Percentiles rank a stretch among this genome's conserved stretches.
Evolutionary conservation across 2,329 filamentous ascomycete genomes (phyloP).

Genomic region (Pseudomassariella vexata): DNA sequence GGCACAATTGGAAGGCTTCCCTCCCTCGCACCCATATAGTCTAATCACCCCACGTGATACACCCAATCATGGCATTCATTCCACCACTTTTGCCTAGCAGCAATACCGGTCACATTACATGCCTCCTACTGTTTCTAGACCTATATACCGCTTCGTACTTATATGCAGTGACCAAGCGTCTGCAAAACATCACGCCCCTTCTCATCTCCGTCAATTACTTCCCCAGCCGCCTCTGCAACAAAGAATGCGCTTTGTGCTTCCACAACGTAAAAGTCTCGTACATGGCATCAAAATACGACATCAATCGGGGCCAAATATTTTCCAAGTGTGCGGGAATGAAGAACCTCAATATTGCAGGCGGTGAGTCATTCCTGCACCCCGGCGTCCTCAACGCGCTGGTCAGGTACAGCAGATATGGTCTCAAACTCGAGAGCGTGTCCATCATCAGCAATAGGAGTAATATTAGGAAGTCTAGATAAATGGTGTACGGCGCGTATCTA

Average conservation of each 20-base stretch:
- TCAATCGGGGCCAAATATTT: conserved; percentile 37
- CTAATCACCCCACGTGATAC: too few relatives aligned
- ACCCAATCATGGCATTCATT: too few relatives aligned
- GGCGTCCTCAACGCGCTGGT: conserved; percentile 35
- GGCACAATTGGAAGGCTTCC: too few relatives aligned
- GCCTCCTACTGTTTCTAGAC: too few relatives aligned
- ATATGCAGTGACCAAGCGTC: too few relatives aligned
- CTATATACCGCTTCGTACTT: too few relatives aligned
- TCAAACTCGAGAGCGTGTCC: conserved; percentile 43
- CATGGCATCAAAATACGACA: conserved; percentile 31
- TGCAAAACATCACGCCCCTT: too few relatives aligned
- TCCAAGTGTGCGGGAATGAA: conserved; percentile 45
- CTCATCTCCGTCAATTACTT: conserved; percentile 44
- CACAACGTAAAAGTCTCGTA: conserved; percentile 45
- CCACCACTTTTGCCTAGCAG: too few relatives aligned
- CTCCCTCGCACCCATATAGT: too few relatives aligned
- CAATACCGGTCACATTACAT: too few relatives aligned
- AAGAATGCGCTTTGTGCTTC: conserved; percentile 49
- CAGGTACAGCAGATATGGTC: conserved; percentile 40
- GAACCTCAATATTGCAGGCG: conserved; percentile 51
- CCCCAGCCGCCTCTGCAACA: conserved; percentile 41
- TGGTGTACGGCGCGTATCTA: conserved; percentile 33
- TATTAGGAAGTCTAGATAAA: conserved; percentile 36
- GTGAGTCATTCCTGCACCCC: conserved; percentile 48
- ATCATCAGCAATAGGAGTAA: conserved; percentile 49